phyloP scores from a whole-genome alignment of 192 early-diverging fungal species.

The Coemansia sp. region DNA sequence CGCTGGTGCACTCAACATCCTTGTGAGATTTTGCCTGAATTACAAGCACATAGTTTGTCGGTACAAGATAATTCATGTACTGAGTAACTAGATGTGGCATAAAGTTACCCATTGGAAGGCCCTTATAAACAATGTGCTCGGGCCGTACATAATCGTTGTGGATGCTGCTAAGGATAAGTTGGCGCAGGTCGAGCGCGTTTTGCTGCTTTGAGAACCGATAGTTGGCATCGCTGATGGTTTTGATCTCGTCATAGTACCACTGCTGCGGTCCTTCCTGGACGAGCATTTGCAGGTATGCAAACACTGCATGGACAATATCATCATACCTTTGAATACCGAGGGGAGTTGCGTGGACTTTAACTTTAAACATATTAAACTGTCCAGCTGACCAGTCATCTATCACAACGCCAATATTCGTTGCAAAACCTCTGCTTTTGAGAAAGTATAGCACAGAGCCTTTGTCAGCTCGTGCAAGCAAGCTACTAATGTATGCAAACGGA shows the following conservation, averaged over 20 bases:
- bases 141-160: conserved; percentile 15
- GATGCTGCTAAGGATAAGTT: background rate
- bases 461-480: background rate
- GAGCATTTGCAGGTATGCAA: conserved; percentile 6
- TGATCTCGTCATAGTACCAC: conserved; percentile 1
- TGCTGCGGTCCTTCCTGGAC: background rate
- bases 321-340: background rate
- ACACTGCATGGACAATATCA: background rate
- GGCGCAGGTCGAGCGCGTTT: background rate
- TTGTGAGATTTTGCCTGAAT: conserved; percentile 36
- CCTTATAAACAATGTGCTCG: conserved; percentile 61
- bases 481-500: background rate
- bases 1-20: conserved; percentile 27
- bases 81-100: conserved; percentile 59
- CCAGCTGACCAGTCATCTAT: background rate
- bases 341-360: background rate
- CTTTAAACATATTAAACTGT: background rate
- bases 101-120: conserved; percentile 60
- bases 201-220: background rate
- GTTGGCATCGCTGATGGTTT: background rate
- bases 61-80: conserved; percentile 54
- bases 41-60: conserved; percentile 57
- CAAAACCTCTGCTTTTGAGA: background rate
- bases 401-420: background rate
- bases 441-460: background rate